Percentiles rank a stretch among this genome's conserved stretches.
These are phyloP conservation scores for Vigna radiata DNA, from an alignment of 306 rosid genomes.

Conservation along the genomic window DNA sequence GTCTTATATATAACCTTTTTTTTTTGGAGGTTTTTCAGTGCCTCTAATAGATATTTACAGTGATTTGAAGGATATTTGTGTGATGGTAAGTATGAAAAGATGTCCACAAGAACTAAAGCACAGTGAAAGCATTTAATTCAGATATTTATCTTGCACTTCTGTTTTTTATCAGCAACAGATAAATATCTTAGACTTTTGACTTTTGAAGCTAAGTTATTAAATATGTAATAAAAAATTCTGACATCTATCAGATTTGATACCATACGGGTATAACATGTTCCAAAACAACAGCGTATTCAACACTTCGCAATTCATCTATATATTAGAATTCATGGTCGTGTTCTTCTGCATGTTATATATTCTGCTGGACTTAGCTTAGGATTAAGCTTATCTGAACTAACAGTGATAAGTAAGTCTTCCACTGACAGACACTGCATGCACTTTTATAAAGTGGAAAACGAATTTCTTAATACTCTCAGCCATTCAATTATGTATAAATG, in stretches of 20 bases:
- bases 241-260: conserved; percentile 13
- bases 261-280: background rate
- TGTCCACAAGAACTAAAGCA: background rate
- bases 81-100: background rate
- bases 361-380: background rate
- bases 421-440: background rate
- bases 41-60: background rate
- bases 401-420: background rate
- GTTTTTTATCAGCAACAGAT: too few species aligned
- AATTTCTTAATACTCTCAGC: background rate
- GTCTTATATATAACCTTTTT: too few species aligned
- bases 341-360: conserved; percentile 11
- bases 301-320: background rate
- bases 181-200: too few species aligned
- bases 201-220: background rate
- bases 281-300: too few species aligned
- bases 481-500: conserved; percentile 4
- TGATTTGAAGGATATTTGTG: background rate
- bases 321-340: conserved; percentile 12
- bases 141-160: too few species aligned
- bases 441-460: conserved; percentile 1
- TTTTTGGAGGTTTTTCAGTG: background rate
- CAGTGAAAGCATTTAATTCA: background rate
- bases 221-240: conserved; percentile 21
- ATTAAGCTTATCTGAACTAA: background rate